Conservation (phyloP, 805 yeast genomes). For the Zygosaccharomyces rouxii region DNA sequence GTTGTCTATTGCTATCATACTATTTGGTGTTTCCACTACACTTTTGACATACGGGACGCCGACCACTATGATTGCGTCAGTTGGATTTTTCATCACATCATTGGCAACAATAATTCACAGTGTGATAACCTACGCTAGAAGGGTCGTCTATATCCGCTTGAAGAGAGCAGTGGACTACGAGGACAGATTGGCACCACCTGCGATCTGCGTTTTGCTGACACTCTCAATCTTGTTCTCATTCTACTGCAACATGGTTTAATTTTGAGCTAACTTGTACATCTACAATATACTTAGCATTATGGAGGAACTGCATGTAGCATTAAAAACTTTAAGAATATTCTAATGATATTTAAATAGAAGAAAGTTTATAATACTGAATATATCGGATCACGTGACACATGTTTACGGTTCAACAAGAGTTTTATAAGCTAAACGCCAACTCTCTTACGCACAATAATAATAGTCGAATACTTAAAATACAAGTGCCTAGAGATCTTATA, state of each 20-base stretch:
- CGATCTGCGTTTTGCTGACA: slow-evolving; percentile 71
- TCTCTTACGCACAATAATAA: neutral
- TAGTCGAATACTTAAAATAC: neutral
- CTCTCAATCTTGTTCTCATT: slow-evolving; percentile 63
- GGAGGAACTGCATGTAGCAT: neutral
- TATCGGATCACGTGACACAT: neutral
- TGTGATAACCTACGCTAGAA: slow-evolving; percentile 66
- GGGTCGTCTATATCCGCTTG: slow-evolving; percentile 77
- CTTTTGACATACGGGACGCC: slow-evolving; percentile 78
- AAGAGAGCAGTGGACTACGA: slow-evolving; percentile 82
- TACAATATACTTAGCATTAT: neutral
- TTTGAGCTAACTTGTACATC: neutral
- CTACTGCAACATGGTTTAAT: slow-evolving; percentile 35
- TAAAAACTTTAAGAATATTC: neutral
- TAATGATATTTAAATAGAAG: neutral
- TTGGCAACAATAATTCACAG: slow-evolving; percentile 69
- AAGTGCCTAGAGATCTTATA: neutral
- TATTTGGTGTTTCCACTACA: slow-evolving; percentile 86
- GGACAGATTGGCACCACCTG: slow-evolving; percentile 82
- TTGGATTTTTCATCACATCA: slow-evolving; percentile 82
- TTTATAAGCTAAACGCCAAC: slow-evolving; percentile 1
- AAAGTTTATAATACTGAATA: neutral
- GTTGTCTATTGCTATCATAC: slow-evolving; percentile 84
- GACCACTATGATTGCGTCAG: slow-evolving; percentile 71
- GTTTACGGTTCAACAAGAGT: neutral